phyloP scores from a whole-genome alignment of 179 eudicot genomes.

The Silene vulgaris region DNA sequence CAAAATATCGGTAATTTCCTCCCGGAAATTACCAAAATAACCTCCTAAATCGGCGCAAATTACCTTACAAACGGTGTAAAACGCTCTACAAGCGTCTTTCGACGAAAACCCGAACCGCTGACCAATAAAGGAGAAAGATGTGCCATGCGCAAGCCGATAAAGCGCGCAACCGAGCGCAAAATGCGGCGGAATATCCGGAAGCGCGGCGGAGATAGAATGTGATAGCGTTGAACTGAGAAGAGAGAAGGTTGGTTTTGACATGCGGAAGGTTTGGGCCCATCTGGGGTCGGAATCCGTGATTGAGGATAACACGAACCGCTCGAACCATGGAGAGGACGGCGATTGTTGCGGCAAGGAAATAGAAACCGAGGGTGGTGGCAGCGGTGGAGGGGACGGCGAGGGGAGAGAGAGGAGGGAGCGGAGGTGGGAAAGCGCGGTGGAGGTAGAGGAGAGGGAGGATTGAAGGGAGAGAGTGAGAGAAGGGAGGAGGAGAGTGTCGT shows the following conservation, averaged over 20 bases:
- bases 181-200: conserved; percentile 36
- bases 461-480: conserved; percentile 52
- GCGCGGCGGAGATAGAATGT: conserved; percentile 37
- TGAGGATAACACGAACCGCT: conserved; percentile 43
- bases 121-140: conserved; percentile 43
- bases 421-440: conserved; percentile 31
- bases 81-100: conserved; percentile 47
- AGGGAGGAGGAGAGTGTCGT: conserved; percentile 62
- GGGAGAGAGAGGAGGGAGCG: conserved; percentile 17
- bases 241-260: conserved; percentile 67
- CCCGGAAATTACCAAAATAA: conserved; percentile 36
- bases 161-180: conserved; percentile 62
- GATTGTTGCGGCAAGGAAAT: not conserved
- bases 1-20: conserved; percentile 42
- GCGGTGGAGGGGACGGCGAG: conserved; percentile 10
- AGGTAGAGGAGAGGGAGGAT: conserved; percentile 38
- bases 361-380: not conserved
- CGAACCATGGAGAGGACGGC: conserved; percentile 49
- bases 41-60: conserved; percentile 50
- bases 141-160: conserved; percentile 58
- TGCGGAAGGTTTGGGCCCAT: conserved; percentile 56
- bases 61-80: conserved; percentile 60
- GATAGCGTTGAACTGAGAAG: conserved; percentile 42
- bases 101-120: conserved; percentile 45
- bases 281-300: conserved; percentile 34